phyloP scores from a whole-genome alignment of 257 asterid species.

The Solanum phureja region DNA sequence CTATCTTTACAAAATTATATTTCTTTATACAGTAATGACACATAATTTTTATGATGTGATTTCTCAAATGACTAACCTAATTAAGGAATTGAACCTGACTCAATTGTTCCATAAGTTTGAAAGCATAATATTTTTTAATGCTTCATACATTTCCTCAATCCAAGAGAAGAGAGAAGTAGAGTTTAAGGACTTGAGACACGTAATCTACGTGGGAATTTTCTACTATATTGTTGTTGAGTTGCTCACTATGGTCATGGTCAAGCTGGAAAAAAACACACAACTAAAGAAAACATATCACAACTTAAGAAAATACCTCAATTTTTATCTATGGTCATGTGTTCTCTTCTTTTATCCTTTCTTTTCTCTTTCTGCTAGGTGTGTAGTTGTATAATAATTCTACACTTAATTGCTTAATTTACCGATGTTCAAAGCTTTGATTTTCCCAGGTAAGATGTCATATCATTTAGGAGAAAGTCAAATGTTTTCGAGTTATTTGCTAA shows the following conservation, averaged over 20 bases:
- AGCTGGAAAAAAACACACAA: not conserved
- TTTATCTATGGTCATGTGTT: too few species aligned
- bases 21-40: too few species aligned
- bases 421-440: not conserved
- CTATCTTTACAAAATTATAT: not conserved
- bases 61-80: too few species aligned
- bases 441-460: not conserved
- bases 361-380: too few species aligned
- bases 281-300: not conserved
- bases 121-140: not conserved
- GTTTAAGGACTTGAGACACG: too few species aligned
- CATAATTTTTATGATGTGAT: too few species aligned
- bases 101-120: too few species aligned
- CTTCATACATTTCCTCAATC: not conserved
- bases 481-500: not conserved
- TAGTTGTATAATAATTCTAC: not conserved
- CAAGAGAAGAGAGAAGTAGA: not conserved
- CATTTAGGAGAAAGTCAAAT: not conserved
- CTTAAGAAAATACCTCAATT: not conserved
- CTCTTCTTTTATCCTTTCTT: too few species aligned
- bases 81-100: too few species aligned
- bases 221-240: not conserved
- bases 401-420: not conserved
- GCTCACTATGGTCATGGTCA: not conserved
- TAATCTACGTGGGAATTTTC: too few species aligned